Base-by-base conservation (phyloP, 495 filamentous ascomycete species). In the Penicillium taxi region DNA sequence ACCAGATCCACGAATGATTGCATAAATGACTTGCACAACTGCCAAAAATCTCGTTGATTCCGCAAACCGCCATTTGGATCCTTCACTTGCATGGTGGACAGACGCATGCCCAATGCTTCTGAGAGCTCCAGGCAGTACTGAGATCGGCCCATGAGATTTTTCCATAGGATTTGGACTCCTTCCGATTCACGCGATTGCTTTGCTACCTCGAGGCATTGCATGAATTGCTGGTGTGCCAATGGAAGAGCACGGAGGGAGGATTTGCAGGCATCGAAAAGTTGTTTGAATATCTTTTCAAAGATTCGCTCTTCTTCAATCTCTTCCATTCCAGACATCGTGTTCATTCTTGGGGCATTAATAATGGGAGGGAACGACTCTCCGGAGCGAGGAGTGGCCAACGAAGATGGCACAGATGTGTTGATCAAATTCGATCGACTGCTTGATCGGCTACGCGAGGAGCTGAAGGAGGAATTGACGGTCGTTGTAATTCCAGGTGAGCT, bases 41-140 rank as follows among this genome's bases (percentile, higher is more conserved):
- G 75, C 87, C 87, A 95, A 56, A 94, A 91, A 30, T 80, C 74
- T 15, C 73, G 69, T 44, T 87, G 80, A 22, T 80, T 86, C 19
- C 86, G 74, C 32, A 84, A 72, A 11, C 69, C 67, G 13, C 62
- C 66, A 19, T 75, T 80, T 6, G 81, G 84, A 41, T 94, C 86
- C 47, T 86, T 87, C 17, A 93, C 65, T 59, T 85, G 86, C 65
- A 93, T 85, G 35, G 67, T 69, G n/a, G 77, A 82, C 4, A 95
- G 67, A 6, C 81, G 74, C 14, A 63, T 63, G 44, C 80, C 80
- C n/a, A 95, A 62, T 6, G 69, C 59, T 51, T 83, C 75, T 2
- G 80, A 82, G 32, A 80, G 72, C 26, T 77, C 72, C 20, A 82
- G 63, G 16, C 80, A 75, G n/a, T 67, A 62, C 5, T 64, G 69